Base-by-base conservation (phyloP, 2,329 filamentous ascomycete genomes). In the Apiospora pterosperma region DNA sequence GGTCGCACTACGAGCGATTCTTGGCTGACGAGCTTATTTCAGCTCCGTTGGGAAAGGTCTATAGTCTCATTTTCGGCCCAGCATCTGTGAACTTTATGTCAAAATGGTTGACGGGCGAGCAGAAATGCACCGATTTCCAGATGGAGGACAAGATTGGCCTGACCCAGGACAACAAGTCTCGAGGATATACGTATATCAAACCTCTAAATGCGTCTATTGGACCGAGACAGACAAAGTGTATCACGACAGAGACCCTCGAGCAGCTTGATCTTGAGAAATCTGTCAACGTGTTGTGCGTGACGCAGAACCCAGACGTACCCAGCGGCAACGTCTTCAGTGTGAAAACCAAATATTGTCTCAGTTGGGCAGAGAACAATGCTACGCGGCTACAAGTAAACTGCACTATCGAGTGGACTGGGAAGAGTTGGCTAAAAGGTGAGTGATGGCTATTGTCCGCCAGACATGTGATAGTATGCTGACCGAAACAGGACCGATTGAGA, bases 341-440 rank as follows among this genome's bases (percentile, higher is more conserved):
- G 58, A 98, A 97, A 79, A 99, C 96, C 3, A 92, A 91, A 71
- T 99, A 98, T 74, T 97, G 96, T 73, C 83, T 99, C 25, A 92
- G 92, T 62, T 99, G 96, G 96, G 93, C 90, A 4, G 89, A 96
- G 61, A 90, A 89, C 67, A 97, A 97, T 72, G 82, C 88, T 42
- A 99, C 96, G 1, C 87, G 93, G 34, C 80, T 99, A 36, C 88
- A 96, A 67, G 90, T 95, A 80, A 97, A 90, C 69, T 97, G 93
- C 76, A 90, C 89, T 2, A 92, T 97, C 52, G 96, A 99, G 74
- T 99, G 96, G 96, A 90, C 90, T 4, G 94, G 94, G 71, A 99
- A 98, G 84, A 97, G 94, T 81, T 99, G 96, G 96, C 81, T 99
- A 58, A 97, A 96, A 81, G 92, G 94, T 96, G 82, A 75, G 82